These are phyloP conservation scores for Fusarium dimerum DNA, from an alignment of 2,329 filamentous ascomycete species.

Conservation along the genomic window DNA sequence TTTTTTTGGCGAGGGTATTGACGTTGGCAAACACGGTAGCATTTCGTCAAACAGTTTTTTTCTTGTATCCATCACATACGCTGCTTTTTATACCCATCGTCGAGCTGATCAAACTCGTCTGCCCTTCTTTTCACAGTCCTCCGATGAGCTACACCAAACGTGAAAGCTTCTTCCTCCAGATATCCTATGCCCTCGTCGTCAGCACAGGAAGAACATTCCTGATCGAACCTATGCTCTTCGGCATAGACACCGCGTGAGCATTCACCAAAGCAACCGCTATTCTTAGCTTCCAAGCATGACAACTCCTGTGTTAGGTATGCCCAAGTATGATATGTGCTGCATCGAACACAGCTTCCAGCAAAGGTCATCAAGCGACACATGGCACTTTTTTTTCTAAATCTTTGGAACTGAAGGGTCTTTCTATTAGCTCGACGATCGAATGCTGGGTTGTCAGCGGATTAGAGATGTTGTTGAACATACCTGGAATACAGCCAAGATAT, in stretches of 20 bases:
- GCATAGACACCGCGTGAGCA: constrained; percentile 42
- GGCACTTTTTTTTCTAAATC: constrained; percentile 6
- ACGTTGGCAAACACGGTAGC: no score
- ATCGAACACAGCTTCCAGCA: constrained; percentile 45
- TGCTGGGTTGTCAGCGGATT: no score
- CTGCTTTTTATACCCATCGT: not conserved
- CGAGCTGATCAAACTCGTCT: constrained; percentile 1
- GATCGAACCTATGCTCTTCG: constrained; percentile 49
- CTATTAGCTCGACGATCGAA: no score
- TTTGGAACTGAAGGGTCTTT: no score
- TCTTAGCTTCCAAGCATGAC: constrained; percentile 52
- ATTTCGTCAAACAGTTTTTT: no score
- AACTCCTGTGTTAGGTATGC: constrained; percentile 47
- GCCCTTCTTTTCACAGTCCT: constrained; percentile 21
- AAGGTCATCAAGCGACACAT: constrained; percentile 53
- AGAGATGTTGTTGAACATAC: no score
- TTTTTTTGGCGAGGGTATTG: no score
- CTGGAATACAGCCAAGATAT: no score
- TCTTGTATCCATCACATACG: not conserved
- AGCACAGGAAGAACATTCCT: constrained; percentile 47
- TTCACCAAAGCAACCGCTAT: constrained; percentile 46
- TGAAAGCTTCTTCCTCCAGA: constrained; percentile 34
- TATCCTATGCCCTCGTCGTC: constrained; percentile 46
- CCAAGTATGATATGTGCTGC: constrained; percentile 43
- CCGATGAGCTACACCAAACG: constrained; percentile 1